Percentiles rank a stretch among this genome's conserved stretches.
Conservation (phyloP, 2,329 filamentous ascomycete species). For the Neocucurbitaria cava region DNA sequence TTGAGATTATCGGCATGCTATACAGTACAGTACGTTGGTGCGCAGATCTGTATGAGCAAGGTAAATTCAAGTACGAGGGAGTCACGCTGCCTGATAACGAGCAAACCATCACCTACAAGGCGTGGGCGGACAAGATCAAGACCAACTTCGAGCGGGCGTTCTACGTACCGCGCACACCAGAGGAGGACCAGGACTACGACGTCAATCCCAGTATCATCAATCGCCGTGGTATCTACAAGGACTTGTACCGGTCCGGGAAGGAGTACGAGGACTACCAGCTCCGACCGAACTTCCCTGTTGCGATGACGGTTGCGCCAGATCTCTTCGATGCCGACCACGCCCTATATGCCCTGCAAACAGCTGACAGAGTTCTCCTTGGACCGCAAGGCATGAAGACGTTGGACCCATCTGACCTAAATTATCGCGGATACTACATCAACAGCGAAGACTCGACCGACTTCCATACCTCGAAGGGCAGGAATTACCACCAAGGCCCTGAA, state of each 20-base stretch:
- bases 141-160: slow-evolving; percentile 91
- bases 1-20: slow-evolving; percentile 92
- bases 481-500: slow-evolving; percentile 98
- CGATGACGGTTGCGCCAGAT: slow-evolving; percentile 91
- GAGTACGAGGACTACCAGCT: slow-evolving; percentile 98
- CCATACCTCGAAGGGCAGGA: slow-evolving; percentile 88
- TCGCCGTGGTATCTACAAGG: slow-evolving; percentile 96
- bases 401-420: slow-evolving; percentile 90
- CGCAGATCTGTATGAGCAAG: slow-evolving; percentile 68
- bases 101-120: slow-evolving; percentile 70
- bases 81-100: slow-evolving; percentile 70
- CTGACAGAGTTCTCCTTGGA: slow-evolving; percentile 80
- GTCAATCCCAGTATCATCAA: slow-evolving; percentile 82
- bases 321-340: slow-evolving; percentile 84
- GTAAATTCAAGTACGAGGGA: slow-evolving; percentile 74
- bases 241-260: slow-evolving; percentile 91
- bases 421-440: slow-evolving; percentile 93
- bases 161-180: slow-evolving; percentile 75
- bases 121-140: slow-evolving; percentile 83
- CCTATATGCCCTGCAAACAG: slow-evolving; percentile 77
- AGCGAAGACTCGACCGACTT: slow-evolving; percentile 92
- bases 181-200: slow-evolving; percentile 78
- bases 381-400: slow-evolving; percentile 96
- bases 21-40: slow-evolving; percentile 92
- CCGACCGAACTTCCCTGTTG: slow-evolving; percentile 90